Percentiles rank a stretch among this genome's conserved stretches.
Evolutionary conservation across 2,329 filamentous ascomycete genomes (phyloP).

Genomic region (Talaromyces sp.): DNA sequence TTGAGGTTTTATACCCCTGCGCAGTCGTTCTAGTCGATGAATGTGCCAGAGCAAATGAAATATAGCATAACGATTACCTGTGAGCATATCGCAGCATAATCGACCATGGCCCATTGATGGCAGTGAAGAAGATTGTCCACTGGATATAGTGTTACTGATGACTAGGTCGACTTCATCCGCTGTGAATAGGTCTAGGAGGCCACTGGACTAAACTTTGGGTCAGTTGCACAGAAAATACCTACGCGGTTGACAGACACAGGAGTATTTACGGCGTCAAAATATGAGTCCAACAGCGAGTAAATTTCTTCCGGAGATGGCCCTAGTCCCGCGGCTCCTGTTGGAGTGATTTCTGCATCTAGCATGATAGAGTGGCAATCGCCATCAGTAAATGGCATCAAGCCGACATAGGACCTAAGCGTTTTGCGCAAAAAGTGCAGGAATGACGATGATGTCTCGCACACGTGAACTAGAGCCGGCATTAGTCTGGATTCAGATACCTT

Average conservation of each 20-base stretch:
- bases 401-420: not conserved
- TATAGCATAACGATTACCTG: too few species aligned
- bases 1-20: too few species aligned
- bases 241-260: not conserved
- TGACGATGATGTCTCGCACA: not conserved
- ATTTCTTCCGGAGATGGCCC: not conserved
- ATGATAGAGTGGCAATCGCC: not conserved
- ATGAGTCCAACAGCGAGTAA: not conserved
- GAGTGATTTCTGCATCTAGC: not conserved
- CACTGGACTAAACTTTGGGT: not conserved
- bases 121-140: not conserved
- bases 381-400: not conserved
- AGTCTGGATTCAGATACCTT: not conserved
- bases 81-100: too few species aligned
- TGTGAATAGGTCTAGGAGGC: not conserved
- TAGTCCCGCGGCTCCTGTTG: not conserved
- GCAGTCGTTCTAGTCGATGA: too few species aligned
- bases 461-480: not conserved
- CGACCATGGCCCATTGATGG: not conserved
- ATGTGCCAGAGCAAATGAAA: too few species aligned
- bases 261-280: not conserved
- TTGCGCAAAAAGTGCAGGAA: not conserved
- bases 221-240: not conserved
- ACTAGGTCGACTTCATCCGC: not conserved
- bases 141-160: not conserved